Base-by-base conservation (phyloP, 2,329 filamentous ascomycete genomes). In the Sporothrix schenckii region DNA sequence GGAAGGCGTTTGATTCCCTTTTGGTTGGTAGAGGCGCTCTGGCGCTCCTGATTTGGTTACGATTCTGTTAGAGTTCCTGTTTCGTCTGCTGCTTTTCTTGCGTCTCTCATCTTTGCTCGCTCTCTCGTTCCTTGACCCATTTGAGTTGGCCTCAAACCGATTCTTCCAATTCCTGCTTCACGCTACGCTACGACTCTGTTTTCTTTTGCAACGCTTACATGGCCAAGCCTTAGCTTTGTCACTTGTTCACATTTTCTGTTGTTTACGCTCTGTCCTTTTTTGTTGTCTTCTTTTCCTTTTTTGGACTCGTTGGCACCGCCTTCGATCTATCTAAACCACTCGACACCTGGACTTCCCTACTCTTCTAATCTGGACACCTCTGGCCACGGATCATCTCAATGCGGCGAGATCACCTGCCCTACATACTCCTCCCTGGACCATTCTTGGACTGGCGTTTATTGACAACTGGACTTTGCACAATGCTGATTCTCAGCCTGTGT, bases 1-100 rank as follows among this genome's bases (percentile, higher is more conserved):
- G 63, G 63, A 66, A 52, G 63, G 63, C 63, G 63, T 66, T 53
- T 39, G 39, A 47, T 53, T 52, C 19, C 19, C n/a, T 34, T 39
- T 21, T 39, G 63, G 47, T 41, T 66, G 63, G 63, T 66, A 66
- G 63, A 52, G 63, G 63, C 63, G 63, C 63, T 39, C 14, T 30
- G 63, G 63, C 27, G 47, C 63, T 52, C 44, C 19, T 21, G 47
- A 66, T 52, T 34, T 34, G 16, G 63, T 39, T 10, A 39, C n/a
- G 54, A 49, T 52, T 50, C 44, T 52, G 52, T 34, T 66, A 34
- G 13, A 47, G 13, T 27, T 27, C 39, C 27, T 11, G 39, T 11
- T 39, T 16, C 14, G 10, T 41, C 44, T 63, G 21, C 16, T 44
- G 11, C 19, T 44, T 41, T 16, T 47, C n/a, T 16, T 24, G 13